Evolutionary conservation across 371 early-diverging fungal genomes (phyloP), one percentile per base, ranked within the genome.

Genomic region (Rhizopus arrhizus): DNA sequence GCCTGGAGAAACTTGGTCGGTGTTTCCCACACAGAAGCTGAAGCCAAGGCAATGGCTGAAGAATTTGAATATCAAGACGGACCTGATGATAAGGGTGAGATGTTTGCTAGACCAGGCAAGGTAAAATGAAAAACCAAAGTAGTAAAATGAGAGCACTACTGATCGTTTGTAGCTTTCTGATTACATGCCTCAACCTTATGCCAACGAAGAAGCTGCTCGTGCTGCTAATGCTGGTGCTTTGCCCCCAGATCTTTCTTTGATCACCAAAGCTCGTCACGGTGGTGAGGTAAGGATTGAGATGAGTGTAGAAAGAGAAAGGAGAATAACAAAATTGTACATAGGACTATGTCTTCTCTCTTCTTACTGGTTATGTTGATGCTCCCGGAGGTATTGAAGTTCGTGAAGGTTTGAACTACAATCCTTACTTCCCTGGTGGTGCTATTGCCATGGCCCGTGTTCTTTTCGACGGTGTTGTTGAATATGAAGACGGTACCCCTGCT

Each of bases 361-460:
- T 98, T 57, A 93, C 94, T 31, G 98, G 98, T 54, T 98, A 97
- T 80, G 82, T 85, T 69, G 98, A 97, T 65, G 89, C 98, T 38
- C 98, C 98, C 52, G 96, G 95, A 38, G 98, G 98, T 78, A 86
- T 98, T 61, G 87, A 89, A 66, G 75, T 97, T 55, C 91, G 96
- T 79, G 96, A 95, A 76, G 97, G 97, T 62, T 84, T 97, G 47
- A 90, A 96, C 89, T 97, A 94, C 85, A 98, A 98, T 86, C 95
- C 95, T 47, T 98, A 97, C 85, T 97, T 98, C 93, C 98, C 96
- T 29, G 98, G 98, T 64, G 97, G 98, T 66, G 94, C 97, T 59
- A 98, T 98, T 81, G 89, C 91, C 68, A 98, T 98, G 97, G 98
- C 97, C 47, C 92, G 92, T 69, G 83, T 89, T 57, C 70, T 98